Evolutionary conservation across 2,329 filamentous ascomycete species (phyloP), one percentile per base, ranked within the genome.

Genomic region (Amylocarpus encephaloides): DNA sequence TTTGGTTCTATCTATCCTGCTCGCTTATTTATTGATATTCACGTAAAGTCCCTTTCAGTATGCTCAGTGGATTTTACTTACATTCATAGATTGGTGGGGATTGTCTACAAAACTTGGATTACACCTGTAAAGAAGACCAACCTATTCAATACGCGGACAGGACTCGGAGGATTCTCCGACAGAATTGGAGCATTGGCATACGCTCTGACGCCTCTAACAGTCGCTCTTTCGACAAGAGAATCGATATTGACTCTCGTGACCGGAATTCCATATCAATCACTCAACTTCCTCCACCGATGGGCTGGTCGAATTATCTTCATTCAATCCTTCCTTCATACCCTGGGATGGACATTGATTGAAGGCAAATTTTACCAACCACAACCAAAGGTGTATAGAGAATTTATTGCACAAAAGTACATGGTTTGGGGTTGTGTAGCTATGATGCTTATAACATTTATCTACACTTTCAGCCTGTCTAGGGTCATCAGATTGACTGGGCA

Each of bases 241-340:
- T 86, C 82, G 0, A 70, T 89, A 1, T 74, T 90, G 3, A 85
- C 81, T 0, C 64, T 86, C 12, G 66, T 88, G 43, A 90, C 85
- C 0, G 86, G 86, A 1, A 73, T 90, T 0, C 85, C 86, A 0
- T 88, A 88, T 61, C 85, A 89, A 58, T 80, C 78, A 60, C 88
- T 90, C 73, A 83, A 86, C 66, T 90, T 90, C 62, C 70, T 90
- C 16, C 86, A 89, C 65, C 81, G 85, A 30, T 90, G 86, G 86
- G 70, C 83, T 0, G 86, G 86, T 6, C 84, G 85, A 54, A 74
- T 90, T 60, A 88, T 91, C 55, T 78, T 87, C 48, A 64, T 79
- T 0, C 86, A 90, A 63, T 77, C 79, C 2, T 68, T 74, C 9
- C 66, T 90, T 1, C 86, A 91, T 64, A 88, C 85, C 1, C 74